Conservation (phyloP, 352 stramenopile genomes). For the Phytopythium ostracodes region DNA sequence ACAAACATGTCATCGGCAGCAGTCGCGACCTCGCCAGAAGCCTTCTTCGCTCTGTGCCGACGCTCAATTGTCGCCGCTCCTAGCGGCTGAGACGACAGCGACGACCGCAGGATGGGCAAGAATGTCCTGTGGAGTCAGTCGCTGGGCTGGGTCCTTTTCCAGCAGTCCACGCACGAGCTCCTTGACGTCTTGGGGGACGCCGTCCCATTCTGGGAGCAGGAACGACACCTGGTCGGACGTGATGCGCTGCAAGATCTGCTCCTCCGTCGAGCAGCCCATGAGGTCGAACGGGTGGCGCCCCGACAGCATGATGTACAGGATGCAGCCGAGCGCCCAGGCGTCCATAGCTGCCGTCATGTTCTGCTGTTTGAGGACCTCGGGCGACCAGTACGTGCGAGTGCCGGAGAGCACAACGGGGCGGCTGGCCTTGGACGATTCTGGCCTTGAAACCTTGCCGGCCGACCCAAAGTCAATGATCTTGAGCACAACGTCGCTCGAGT, state of each 20-base stretch:
- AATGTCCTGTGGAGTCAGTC: conserved; percentile 54
- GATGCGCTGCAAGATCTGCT: conserved; percentile 68
- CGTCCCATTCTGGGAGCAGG: conserved; percentile 44
- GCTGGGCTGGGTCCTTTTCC: conserved; percentile 56
- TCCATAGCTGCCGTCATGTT: conserved; percentile 77
- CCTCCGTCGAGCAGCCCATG: conserved; percentile 67
- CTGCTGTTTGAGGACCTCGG: conserved; percentile 56
- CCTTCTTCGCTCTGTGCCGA: not conserved
- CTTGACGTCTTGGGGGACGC: conserved; percentile 52
- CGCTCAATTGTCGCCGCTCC: not conserved
- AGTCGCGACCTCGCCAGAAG: not conserved
- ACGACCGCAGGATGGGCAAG: conserved; percentile 31
- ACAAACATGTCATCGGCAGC: not conserved
- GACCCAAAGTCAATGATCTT: conserved; percentile 90
- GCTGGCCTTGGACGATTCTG: conserved; percentile 12
- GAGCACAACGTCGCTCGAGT: conserved; percentile 15
- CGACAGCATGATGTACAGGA: conserved; percentile 86
- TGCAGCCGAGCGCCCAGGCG: conserved; percentile 86
- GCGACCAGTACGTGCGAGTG: conserved; percentile 84
- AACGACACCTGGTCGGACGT: conserved; percentile 50
- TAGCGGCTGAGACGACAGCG: conserved; percentile 7
- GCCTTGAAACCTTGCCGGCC: conserved; percentile 28
- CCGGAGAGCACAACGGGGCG: conserved; percentile 47
- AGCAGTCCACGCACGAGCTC: conserved; percentile 60
- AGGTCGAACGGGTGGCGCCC: conserved; percentile 87